Evolutionary conservation across 1,284 basidiomycete genomes (phyloP).

Genomic region (Trichosporon ovoides): DNA sequence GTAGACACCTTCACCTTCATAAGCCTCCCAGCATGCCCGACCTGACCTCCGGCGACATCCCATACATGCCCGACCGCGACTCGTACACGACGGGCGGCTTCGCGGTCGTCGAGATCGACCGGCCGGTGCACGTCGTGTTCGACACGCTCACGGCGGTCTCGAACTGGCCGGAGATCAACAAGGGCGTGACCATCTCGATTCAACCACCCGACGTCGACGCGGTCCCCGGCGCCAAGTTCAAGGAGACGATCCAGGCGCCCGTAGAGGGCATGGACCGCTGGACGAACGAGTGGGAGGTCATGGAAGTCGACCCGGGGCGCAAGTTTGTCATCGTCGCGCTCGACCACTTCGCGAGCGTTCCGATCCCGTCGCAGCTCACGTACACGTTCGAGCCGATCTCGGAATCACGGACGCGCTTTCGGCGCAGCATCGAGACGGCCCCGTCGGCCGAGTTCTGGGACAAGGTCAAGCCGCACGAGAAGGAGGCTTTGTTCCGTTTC

Average conservation of each 20-base stretch:
- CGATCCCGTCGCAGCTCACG: neutral
- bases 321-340: neutral
- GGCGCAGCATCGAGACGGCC: neutral
- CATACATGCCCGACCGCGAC: no score
- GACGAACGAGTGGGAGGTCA: neutral
- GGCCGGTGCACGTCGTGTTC: neutral
- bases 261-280: neutral
- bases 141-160: neutral
- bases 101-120: neutral
- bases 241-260: neutral
- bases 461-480: neutral
- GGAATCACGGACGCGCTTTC: neutral
- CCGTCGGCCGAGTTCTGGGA: neutral
- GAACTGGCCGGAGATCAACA: neutral
- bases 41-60: neutral
- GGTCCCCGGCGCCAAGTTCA: neutral
- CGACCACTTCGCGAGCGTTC: neutral
- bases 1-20: no score
- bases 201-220: neutral
- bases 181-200: neutral
- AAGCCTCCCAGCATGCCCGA: no score
- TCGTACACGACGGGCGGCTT: neutral
- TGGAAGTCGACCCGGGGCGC: neutral
- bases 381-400: neutral
- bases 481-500: neutral